Percentiles rank a stretch among this genome's conserved stretches.
Conservation (phyloP, 768 basidiomycete genomes). For the Coprinopsis marcescibilis region DNA sequence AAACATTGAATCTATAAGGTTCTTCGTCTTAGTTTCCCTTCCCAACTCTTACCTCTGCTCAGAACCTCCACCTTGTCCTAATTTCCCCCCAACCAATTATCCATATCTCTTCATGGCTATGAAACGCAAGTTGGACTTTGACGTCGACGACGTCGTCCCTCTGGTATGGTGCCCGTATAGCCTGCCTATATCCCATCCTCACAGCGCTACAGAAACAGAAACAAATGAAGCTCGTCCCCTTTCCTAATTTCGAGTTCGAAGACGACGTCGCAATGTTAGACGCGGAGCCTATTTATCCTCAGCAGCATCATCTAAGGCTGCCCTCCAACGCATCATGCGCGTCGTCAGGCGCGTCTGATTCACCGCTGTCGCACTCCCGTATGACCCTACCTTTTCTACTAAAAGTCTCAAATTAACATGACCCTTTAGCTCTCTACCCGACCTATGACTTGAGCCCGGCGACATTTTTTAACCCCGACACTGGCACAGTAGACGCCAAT, state of each 20-base stretch:
- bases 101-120: constrained; percentile 45
- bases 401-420: constrained; percentile 2
- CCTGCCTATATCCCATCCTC: constrained; percentile 16
- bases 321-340: constrained; percentile 62
- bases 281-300: constrained; percentile 48
- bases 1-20: constrained; percentile 26
- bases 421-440: constrained; percentile 44
- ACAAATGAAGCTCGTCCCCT: constrained; percentile 70
- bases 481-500: constrained; percentile 41
- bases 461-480: constrained; percentile 41
- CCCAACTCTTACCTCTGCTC: constrained; percentile 9
- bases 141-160: constrained; percentile 46
- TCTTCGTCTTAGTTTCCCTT: constrained; percentile 3
- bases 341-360: constrained; percentile 44
- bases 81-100: constrained; percentile 11
- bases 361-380: constrained; percentile 43
- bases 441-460: constrained; percentile 57
- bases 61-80: constrained; percentile 12
- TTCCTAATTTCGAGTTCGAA: constrained; percentile 60
- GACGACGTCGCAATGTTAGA: constrained; percentile 71
- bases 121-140: constrained; percentile 71
- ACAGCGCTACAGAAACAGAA: constrained; percentile 44
- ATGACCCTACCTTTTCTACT: constrained; percentile 21
- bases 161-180: constrained; percentile 31
- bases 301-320: constrained; percentile 56